phyloP scores from a whole-genome alignment of 768 basidiomycete species.

The Leccinellum albellum region DNA sequence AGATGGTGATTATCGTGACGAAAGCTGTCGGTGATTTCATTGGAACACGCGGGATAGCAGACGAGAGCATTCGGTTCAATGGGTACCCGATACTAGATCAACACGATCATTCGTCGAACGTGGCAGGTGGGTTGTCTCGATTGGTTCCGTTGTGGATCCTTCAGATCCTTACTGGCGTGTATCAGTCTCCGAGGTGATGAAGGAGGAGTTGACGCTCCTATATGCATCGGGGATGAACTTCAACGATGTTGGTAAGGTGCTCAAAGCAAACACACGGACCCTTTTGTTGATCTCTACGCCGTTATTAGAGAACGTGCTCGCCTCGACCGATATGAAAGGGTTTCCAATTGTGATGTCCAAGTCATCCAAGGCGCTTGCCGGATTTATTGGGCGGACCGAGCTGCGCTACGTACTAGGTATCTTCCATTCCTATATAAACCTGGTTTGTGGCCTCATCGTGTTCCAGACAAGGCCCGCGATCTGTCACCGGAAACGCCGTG shows the following conservation, averaged over 20 bases:
- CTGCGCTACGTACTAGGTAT: slow-evolving; percentile 82
- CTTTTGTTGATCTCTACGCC: slow-evolving; percentile 1
- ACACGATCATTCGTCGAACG: slow-evolving; percentile 88
- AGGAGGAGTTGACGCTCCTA: slow-evolving; percentile 69
- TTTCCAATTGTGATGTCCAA: slow-evolving; percentile 82
- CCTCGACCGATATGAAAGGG: slow-evolving; percentile 76
- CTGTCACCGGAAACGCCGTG: slow-evolving; percentile 66
- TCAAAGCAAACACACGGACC: not conserved
- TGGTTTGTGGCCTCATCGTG: not conserved
- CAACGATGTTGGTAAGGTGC: slow-evolving; percentile 67
- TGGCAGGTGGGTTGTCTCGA: slow-evolving; percentile 60
- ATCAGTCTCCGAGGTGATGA: slow-evolving; percentile 88
- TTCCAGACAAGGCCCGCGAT: slow-evolving; percentile 67
- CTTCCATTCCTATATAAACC: not conserved
- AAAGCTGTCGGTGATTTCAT: slow-evolving; percentile 96
- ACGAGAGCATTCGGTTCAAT: slow-evolving; percentile 95
- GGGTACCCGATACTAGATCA: slow-evolving; percentile 97
- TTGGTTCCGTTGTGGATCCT: slow-evolving; percentile 3
- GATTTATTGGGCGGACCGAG: slow-evolving; percentile 87
- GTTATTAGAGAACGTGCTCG: slow-evolving; percentile 61
- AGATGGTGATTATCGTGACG: slow-evolving; percentile 96
- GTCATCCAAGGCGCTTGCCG: slow-evolving; percentile 59
- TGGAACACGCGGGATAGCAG: slow-evolving; percentile 91
- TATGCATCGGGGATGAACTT: slow-evolving; percentile 73
- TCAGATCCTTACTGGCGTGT: slow-evolving; percentile 1